A percentile compares a stretch with the other conserved stretches of the same genome.
These are phyloP conservation scores for Leccinum subgranulosum DNA, from an alignment of 768 basidiomycete species.

Conservation along the genomic window DNA sequence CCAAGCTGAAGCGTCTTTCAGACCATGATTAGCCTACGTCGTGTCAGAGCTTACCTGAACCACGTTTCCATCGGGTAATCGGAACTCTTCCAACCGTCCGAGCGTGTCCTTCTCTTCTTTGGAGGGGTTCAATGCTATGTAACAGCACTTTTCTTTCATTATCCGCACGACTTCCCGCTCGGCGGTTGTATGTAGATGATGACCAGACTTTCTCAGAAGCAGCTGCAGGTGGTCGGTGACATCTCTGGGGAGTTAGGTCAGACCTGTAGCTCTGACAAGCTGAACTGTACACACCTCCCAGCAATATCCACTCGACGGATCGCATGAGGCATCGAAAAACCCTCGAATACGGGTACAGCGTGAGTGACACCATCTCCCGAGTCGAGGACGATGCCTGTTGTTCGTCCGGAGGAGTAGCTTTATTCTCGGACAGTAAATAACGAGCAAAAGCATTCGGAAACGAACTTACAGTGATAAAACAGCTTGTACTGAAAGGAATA, in stretches of 20 bases:
- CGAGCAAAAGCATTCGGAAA: not conserved
- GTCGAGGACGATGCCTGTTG: constrained; percentile 98
- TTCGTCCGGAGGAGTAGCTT: constrained; percentile 97
- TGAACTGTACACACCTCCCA: constrained; percentile 60
- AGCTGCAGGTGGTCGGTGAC: constrained; percentile 96
- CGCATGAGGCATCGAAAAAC: constrained; percentile 98
- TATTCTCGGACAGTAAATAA: constrained; percentile 11
- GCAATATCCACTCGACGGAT: constrained; percentile 95
- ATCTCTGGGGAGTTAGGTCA: constrained; percentile 52
- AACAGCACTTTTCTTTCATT: constrained; percentile 98
- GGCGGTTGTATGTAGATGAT: constrained; percentile 94
- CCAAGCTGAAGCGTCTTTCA: constrained; percentile 61
- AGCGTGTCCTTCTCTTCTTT: constrained; percentile 93
- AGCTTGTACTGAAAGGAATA: constrained; percentile 96
- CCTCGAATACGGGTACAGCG: constrained; percentile 97
- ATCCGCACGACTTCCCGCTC: constrained; percentile 96
- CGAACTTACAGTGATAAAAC: constrained; percentile 87
- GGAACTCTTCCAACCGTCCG: constrained; percentile 82
- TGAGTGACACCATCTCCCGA: constrained; percentile 99
- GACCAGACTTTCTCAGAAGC: constrained; percentile 88
- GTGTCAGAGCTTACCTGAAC: constrained; percentile 62
- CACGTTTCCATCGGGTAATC: constrained; percentile 91
- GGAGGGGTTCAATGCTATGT: constrained; percentile 85
- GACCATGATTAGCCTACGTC: constrained; percentile 11
- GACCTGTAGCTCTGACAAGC: not conserved